Conservation (phyloP, 805 yeast species). For the Saturnispora serradocipensis region DNA sequence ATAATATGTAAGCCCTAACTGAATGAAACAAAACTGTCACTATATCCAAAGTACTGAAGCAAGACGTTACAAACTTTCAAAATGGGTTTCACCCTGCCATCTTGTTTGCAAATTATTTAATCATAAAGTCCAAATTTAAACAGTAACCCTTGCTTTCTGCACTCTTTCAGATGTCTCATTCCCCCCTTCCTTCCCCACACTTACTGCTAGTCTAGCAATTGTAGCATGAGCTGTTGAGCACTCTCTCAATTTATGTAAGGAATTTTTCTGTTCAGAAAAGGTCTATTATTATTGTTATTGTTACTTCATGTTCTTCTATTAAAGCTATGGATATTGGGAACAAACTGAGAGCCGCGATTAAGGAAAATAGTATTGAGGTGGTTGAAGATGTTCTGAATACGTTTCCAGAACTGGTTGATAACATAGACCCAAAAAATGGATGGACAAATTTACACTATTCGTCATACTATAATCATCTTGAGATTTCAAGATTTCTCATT, state of each 20-base stretch:
- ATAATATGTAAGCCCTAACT: too few relatives aligned
- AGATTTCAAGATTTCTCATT: slow-evolving; percentile 32
- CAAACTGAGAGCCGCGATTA: slow-evolving; percentile 51
- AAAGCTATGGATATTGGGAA: neutral
- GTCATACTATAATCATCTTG: slow-evolving; percentile 60
- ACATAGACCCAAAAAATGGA: slow-evolving; percentile 62
- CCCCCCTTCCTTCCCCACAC: too few relatives aligned
- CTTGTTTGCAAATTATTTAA: too few relatives aligned
- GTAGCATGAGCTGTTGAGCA: neutral
- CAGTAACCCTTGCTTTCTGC: neutral
- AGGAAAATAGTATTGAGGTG: slow-evolving; percentile 50
- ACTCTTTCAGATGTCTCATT: neutral
- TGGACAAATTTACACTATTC: slow-evolving; percentile 84
- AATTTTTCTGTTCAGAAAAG: neutral
- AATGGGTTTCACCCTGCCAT: too few relatives aligned
- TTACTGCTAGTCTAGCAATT: too few relatives aligned
- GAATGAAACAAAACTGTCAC: too few relatives aligned
- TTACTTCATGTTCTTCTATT: neutral
- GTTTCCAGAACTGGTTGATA: slow-evolving; percentile 60
- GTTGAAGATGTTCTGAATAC: slow-evolving; percentile 58
- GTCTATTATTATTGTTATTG: neutral
- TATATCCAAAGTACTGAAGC: too few relatives aligned
- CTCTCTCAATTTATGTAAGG: neutral
- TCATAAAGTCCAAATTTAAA: too few relatives aligned
- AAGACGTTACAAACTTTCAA: too few relatives aligned